Conservation (phyloP, 305 asterid species). For the Rubia occidens region DNA sequence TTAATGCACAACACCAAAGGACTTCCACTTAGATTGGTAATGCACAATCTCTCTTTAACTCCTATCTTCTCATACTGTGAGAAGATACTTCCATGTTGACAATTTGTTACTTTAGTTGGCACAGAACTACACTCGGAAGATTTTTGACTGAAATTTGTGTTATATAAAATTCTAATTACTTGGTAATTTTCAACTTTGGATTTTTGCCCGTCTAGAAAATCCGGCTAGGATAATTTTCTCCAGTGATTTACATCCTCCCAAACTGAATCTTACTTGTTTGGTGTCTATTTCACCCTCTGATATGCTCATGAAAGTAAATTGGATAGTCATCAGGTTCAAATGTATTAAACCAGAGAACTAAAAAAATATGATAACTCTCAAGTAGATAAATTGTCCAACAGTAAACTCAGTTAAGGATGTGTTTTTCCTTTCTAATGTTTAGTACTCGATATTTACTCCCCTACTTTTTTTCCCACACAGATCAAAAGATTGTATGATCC, state of each 20-base stretch:
- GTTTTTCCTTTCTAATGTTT: not conserved
- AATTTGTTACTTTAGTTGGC: not conserved
- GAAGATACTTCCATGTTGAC: too few relatives aligned
- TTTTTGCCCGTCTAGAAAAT: not conserved
- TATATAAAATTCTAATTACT: not conserved
- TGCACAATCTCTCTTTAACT: conserved; percentile 12
- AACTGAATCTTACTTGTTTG: too few relatives aligned
- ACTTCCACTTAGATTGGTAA: conserved; percentile 83
- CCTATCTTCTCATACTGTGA: not conserved
- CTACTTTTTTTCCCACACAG: not conserved
- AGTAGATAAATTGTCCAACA: not conserved
- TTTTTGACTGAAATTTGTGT: not conserved
- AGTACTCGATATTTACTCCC: not conserved
- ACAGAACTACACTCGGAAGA: not conserved
- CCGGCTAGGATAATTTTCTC: not conserved
- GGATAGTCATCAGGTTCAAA: not conserved
- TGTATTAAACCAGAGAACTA: not conserved
- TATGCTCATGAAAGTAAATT: not conserved
- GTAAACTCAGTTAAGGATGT: not conserved
- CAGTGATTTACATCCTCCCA: not conserved
- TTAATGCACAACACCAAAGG: conserved; percentile 72
- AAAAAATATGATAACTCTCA: not conserved
- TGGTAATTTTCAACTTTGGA: not conserved
- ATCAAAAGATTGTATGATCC: not conserved
- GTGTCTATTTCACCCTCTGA: not conserved